Conservation (phyloP, 192 early-diverging fungal genomes). For the Obelidium mucronatum region DNA sequence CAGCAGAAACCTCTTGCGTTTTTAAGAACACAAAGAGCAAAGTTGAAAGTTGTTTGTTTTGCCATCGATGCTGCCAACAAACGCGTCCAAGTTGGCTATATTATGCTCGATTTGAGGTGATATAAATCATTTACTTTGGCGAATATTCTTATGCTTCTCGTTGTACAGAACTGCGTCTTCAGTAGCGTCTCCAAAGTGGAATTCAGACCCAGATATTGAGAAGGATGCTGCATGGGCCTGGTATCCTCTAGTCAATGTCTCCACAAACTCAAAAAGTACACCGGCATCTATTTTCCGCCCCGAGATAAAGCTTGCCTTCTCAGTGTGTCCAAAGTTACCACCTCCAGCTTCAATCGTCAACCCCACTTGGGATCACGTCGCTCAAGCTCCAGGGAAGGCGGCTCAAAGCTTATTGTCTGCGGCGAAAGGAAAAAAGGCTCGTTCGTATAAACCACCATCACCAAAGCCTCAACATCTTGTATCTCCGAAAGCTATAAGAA, state of each 20-base stretch:
- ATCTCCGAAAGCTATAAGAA: constrained; percentile 16
- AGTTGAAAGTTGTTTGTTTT: constrained; percentile 57
- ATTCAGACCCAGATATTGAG: constrained; percentile 13
- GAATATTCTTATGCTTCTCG: too few relatives aligned
- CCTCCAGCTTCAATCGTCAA: background rate
- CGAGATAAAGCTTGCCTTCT: constrained; percentile 63
- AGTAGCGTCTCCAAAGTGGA: constrained; percentile 1
- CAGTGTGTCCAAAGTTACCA: constrained; percentile 25
- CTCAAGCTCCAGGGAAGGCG: background rate
- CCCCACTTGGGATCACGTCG: background rate
- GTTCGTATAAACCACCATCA: too few relatives aligned
- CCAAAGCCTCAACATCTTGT: background rate
- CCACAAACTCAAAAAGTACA: constrained; percentile 17
- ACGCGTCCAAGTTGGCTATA: constrained; percentile 55
- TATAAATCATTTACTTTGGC: background rate
- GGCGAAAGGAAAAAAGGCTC: background rate
- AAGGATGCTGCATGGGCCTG: constrained; percentile 41
- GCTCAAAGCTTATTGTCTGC: background rate
- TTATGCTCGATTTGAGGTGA: constrained; percentile 64
- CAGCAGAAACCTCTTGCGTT: constrained; percentile 18
- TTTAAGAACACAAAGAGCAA: constrained; percentile 32
- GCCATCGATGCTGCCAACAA: constrained; percentile 39
- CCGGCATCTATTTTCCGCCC: constrained; percentile 49
- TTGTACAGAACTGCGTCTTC: constrained; percentile 16
- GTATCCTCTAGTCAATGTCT: constrained; percentile 54